A percentile compares a stretch with the other conserved stretches of the same genome.
Evolutionary conservation across 164 flowering plant genomes (phyloP).

Genomic region (Umbellularia californica): DNA sequence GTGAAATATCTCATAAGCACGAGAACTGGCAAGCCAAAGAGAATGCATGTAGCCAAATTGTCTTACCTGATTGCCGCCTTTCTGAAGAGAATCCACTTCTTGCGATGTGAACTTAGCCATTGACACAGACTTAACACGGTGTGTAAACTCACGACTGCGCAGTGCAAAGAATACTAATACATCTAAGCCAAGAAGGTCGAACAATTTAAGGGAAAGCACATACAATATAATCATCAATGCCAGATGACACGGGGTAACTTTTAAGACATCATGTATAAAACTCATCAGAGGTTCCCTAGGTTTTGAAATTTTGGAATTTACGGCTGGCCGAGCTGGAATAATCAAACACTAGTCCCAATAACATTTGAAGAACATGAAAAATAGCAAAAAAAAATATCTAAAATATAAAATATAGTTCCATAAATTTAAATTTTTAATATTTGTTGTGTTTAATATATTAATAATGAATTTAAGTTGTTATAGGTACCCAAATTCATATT

Average conservation of each 20-base stretch:
- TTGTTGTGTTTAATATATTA: too few relatives aligned
- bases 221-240: neutral
- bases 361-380: neutral
- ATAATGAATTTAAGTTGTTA: too few relatives aligned
- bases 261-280: neutral
- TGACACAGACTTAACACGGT: conserved; percentile 96
- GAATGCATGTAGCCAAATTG: neutral
- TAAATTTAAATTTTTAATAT: too few relatives aligned
- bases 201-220: neutral
- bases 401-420: neutral
- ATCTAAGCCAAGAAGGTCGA: neutral
- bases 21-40: conserved; percentile 9
- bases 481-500: too few relatives aligned
- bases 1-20: conserved; percentile 14
- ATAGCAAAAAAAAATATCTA: neutral
- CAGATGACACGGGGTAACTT: neutral
- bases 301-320: neutral
- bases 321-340: neutral
- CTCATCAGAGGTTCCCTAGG: too few relatives aligned
- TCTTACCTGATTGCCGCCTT: conserved; percentile 92
- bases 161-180: conserved; percentile 6
- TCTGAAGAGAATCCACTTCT: conserved; percentile 95
- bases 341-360: neutral
- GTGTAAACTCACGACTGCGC: conserved; percentile 94
- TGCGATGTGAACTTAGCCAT: conserved; percentile 92